These are phyloP conservation scores for Camelina laxa DNA, from an alignment of 345 rosid genomes.

Conservation along the genomic window DNA sequence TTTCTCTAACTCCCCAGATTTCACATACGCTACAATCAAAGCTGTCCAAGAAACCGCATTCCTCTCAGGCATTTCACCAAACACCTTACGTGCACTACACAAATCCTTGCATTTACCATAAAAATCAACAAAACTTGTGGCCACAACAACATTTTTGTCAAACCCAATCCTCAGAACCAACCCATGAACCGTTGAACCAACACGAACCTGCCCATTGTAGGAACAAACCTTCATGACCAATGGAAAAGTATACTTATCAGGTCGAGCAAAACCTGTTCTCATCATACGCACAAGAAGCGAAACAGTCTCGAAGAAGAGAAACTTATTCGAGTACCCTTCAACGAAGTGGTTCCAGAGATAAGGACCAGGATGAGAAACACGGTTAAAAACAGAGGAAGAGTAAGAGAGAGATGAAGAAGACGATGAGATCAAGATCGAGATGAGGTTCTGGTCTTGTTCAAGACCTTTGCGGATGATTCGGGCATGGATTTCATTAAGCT, in stretches of 20 bases:
- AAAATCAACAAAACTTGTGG: conserved; percentile 65
- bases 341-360: conserved; percentile 67
- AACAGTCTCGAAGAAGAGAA: conserved; percentile 44
- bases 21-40: conserved; percentile 60
- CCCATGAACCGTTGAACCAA: conserved; percentile 64
- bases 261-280: conserved; percentile 43
- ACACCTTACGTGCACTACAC: conserved; percentile 59
- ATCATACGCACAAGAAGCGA: conserved; percentile 63
- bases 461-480: conserved; percentile 74
- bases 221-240: conserved; percentile 63
- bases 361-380: conserved; percentile 53
- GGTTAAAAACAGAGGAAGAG: conserved; percentile 55
- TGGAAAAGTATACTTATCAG: conserved; percentile 63
- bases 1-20: conserved; percentile 53
- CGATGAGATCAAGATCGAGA: conserved; percentile 55
- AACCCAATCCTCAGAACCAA: conserved; percentile 52
- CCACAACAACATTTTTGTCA: conserved; percentile 55
- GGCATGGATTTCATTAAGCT: conserved; percentile 69
- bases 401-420: conserved; percentile 48
- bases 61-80: conserved; percentile 60
- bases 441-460: conserved; percentile 66
- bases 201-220: conserved; percentile 42
- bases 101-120: conserved; percentile 66
- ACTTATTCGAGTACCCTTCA: conserved; percentile 47
- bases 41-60: conserved; percentile 83